Base-by-base conservation (phyloP, 2,329 filamentous ascomycete genomes). In the Claviceps sp. region DNA sequence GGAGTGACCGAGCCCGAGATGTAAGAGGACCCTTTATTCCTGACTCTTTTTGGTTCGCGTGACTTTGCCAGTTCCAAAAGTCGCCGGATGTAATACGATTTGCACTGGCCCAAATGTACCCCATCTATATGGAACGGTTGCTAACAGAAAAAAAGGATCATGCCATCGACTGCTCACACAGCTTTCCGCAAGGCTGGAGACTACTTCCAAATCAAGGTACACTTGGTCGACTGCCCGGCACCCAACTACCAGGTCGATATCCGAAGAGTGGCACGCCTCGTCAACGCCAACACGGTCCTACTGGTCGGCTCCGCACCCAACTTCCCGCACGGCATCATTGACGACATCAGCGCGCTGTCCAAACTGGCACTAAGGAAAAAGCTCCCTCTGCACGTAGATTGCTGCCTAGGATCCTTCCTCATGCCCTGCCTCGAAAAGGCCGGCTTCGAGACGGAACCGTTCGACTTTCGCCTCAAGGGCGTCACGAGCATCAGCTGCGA, bases 241-340 rank as follows among this genome's bases (percentile, higher is more conserved):
- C 89, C 93, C 1, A 72, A 72, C 47, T 90, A 95, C 73, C 89
- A 90, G 70, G 91, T 95, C 53, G 81, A 95, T 60, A 73, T 91
- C 16, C 74, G 80, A 52, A 79, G 82, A 34, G 87, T 97, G 47
- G 80, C 84, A 16, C 85, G 89, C 37, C 80, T 97, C 54, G 82
- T 98, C 69, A 98, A 96, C 70, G 80, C 85, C 61, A 98, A 98
- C 73, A 98, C 93, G 0, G 73, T 97, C 55, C 75, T 98, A 30
- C 82, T 98, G 4, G 93, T 97, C 50, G 93, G 93, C 47, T 95
- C 88, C 2, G 90, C 93, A 0, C 93, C 93, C 54, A 98, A 97
- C 75, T 98, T 96, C 70, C 93, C 93, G 40, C 93, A 98, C 66
- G 93, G 93, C 55, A 95, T 98, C 64, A 93, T 98, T 57, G 93